phyloP scores from a whole-genome alignment of 2,329 filamentous ascomycete species.

The Curvularia verruculosa region DNA sequence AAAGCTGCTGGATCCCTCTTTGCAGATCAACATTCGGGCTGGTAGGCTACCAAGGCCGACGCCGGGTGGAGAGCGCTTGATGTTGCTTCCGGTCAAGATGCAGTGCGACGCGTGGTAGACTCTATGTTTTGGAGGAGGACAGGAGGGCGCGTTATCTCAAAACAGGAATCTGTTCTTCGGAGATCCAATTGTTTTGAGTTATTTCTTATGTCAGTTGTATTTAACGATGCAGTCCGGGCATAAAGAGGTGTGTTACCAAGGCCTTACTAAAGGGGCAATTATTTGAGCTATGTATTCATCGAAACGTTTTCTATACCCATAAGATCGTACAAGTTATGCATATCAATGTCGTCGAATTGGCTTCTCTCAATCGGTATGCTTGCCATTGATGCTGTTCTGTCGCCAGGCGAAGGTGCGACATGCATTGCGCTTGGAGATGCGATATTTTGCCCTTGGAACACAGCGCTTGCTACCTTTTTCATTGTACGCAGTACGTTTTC shows the following conservation, averaged over 20 bases:
- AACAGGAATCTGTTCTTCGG: background rate
- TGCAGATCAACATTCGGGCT: slow-evolving; percentile 52
- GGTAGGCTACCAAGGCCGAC: slow-evolving; percentile 39
- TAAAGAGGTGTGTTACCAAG: background rate
- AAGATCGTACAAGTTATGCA: slow-evolving; percentile 19
- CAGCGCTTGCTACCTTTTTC: slow-evolving; percentile 20
- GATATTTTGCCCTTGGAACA: slow-evolving; percentile 12
- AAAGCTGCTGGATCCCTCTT: slow-evolving; percentile 45
- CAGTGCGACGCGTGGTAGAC: slow-evolving; percentile 3
- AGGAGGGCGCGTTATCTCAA: background rate
- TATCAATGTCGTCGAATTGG: slow-evolving; percentile 13
- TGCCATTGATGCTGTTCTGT: background rate
- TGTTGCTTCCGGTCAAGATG: slow-evolving; percentile 14
- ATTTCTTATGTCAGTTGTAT: background rate
- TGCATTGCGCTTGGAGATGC: background rate
- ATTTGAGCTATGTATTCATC: background rate
- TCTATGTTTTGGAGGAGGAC: background rate
- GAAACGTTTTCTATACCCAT: slow-evolving; percentile 15
- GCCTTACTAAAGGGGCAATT: background rate
- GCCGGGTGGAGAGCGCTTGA: slow-evolving; percentile 5
- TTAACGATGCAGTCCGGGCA: background rate
- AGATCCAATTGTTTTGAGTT: background rate
- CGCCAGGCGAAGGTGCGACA: background rate
- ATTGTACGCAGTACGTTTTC: slow-evolving; percentile 16
- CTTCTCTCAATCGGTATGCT: slow-evolving; percentile 2